phyloP scores from a whole-genome alignment of 2,329 filamentous ascomycete species.

The Penicillium sp. region DNA sequence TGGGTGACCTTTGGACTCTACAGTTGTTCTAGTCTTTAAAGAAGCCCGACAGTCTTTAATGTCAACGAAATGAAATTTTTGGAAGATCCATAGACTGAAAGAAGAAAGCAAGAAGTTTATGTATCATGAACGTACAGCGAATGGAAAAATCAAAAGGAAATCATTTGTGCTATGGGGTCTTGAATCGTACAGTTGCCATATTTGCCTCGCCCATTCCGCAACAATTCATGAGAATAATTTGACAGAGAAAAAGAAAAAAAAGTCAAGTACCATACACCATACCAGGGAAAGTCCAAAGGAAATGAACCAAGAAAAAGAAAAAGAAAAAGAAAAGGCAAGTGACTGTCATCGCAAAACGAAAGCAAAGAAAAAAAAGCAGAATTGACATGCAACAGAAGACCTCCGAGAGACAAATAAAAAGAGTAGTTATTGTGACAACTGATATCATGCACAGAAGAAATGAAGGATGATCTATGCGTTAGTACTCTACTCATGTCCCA shows the following conservation, averaged over 20 bases:
- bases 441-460: constrained; percentile 26
- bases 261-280: constrained; percentile 21
- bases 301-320: background rate
- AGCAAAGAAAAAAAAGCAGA: background rate
- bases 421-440: constrained; percentile 23
- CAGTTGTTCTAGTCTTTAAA: constrained; percentile 20
- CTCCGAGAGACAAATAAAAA: constrained; percentile 19
- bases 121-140: constrained; percentile 23
- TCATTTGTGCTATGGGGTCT: constrained; percentile 22
- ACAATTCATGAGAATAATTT: background rate
- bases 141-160: constrained; percentile 9
- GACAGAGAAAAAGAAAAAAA: constrained; percentile 8
- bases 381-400: constrained; percentile 1
- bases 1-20: constrained; percentile 51
- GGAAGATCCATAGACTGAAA: constrained; percentile 18
- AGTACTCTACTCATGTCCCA: constrained; percentile 2
- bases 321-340: constrained; percentile 6
- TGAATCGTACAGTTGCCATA: constrained; percentile 22
- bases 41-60: background rate
- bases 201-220: constrained; percentile 7
- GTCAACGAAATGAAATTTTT: constrained; percentile 8
- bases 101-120: constrained; percentile 9
- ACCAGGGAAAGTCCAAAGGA: constrained; percentile 7
- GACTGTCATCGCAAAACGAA: constrained; percentile 8
- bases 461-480: constrained; percentile 13